Evolutionary conservation across 768 basidiomycete genomes (phyloP).

Genomic region (Hirschioporus abietinus): DNA sequence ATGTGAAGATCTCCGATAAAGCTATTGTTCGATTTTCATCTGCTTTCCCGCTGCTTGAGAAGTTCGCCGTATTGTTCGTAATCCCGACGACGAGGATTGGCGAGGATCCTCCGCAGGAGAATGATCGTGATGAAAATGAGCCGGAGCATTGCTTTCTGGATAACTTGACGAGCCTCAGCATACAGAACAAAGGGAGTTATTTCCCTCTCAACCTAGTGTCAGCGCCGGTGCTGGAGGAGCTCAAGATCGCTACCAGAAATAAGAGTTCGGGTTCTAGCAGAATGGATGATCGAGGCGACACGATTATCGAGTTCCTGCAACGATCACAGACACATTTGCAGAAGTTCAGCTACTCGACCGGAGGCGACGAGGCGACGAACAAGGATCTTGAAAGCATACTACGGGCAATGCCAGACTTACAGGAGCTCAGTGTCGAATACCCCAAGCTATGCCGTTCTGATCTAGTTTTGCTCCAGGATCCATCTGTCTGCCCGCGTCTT

Average conservation of each 20-base stretch:
- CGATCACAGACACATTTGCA: background rate
- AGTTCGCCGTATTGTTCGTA: background rate
- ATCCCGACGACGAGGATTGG: background rate
- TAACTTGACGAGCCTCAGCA: background rate
- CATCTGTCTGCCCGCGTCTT: background rate
- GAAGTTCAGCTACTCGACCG: background rate
- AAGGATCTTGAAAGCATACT: background rate
- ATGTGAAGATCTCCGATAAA: background rate
- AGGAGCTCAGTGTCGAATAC: background rate
- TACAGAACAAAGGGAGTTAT: background rate
- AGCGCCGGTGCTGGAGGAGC: background rate
- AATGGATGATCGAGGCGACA: background rate
- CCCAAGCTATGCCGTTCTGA: background rate
- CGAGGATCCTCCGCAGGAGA: background rate
- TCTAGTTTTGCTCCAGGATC: background rate
- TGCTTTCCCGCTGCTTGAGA: background rate
- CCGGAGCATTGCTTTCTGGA: background rate
- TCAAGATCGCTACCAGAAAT: background rate
- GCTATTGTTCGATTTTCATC: background rate
- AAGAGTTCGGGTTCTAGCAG: background rate
- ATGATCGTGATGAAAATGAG: background rate
- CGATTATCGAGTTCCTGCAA: background rate
- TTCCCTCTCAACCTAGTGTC: background rate
- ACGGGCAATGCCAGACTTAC: background rate
- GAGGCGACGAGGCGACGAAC: background rate